A percentile compares a stretch with the other conserved stretches of the same genome.
phyloP scores from a whole-genome alignment of 1,284 basidiomycete species.

The Grifola frondosa region DNA sequence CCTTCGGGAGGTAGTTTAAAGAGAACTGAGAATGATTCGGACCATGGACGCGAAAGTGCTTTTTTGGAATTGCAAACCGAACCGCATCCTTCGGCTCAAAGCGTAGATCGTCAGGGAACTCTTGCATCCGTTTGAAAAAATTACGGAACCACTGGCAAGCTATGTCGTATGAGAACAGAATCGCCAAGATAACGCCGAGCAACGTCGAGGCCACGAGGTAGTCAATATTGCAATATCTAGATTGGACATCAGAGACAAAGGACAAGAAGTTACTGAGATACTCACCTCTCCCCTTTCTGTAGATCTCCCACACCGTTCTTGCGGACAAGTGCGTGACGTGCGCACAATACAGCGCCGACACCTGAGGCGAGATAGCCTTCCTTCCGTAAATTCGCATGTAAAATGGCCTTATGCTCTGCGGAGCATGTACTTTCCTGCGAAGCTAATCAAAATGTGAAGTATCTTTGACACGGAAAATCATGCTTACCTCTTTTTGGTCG shows the following conservation, averaged over 20 bases:
- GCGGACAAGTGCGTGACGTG: constrained; percentile 33
- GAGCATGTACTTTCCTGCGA: constrained; percentile 15
- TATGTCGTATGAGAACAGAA: constrained; percentile 37
- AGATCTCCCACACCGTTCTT: constrained; percentile 35
- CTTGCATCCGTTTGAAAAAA: constrained; percentile 15
- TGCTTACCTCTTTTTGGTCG: constrained; percentile 4
- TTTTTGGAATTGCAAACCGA: neutral
- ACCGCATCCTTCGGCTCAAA: constrained; percentile 12
- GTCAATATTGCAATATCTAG: constrained; percentile 38
- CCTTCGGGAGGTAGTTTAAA: constrained; percentile 22
- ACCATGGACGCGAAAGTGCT: neutral
- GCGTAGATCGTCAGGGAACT: constrained; percentile 7
- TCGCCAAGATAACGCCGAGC: constrained; percentile 1
- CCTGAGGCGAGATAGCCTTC: constrained; percentile 31
- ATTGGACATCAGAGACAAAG: constrained; percentile 12
- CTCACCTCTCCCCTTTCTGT: constrained; percentile 37
- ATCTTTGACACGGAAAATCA: neutral
- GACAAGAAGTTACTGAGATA: neutral
- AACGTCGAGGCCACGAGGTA: constrained; percentile 31
- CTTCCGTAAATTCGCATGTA: constrained; percentile 20
- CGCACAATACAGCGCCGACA: constrained; percentile 32
- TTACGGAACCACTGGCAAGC: constrained; percentile 34
- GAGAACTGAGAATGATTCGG: constrained; percentile 23
- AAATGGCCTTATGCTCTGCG: constrained; percentile 25
- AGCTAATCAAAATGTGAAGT: neutral